Percentiles rank a stretch among this genome's conserved stretches.
Conservation (phyloP, 495 filamentous ascomycete species). For the Xylaria palmicola region DNA sequence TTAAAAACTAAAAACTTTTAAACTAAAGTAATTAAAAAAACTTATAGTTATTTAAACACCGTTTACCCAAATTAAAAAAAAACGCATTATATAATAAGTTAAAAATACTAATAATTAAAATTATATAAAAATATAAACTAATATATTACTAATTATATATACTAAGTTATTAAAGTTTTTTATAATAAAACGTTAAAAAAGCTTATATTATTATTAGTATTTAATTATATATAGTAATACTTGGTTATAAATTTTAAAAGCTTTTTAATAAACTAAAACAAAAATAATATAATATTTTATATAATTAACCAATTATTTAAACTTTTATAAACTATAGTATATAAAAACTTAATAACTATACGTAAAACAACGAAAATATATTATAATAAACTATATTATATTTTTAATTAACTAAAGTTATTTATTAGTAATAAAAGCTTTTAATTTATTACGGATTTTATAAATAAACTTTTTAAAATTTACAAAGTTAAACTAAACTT, state of each 20-base stretch:
- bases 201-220: background rate
- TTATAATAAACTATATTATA: background rate
- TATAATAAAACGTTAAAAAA: background rate
- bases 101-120: background rate
- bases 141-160: background rate
- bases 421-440: background rate
- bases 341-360: background rate
- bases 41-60: background rate
- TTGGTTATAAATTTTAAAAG: background rate
- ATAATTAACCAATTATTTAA: background rate
- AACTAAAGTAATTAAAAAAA: background rate
- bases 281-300: background rate
- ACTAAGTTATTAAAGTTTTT: background rate
- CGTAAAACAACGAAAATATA: background rate
- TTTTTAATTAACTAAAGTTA: background rate
- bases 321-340: background rate
- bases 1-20: too few species aligned
- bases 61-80: background rate
- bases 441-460: background rate
- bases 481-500: conserved; percentile 1
- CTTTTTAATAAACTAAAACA: background rate
- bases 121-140: background rate
- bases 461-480: background rate
- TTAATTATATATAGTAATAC: background rate
- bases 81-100: background rate